Base-by-base conservation (phyloP, 768 basidiomycete genomes). In the Lentinula detonsa region DNA sequence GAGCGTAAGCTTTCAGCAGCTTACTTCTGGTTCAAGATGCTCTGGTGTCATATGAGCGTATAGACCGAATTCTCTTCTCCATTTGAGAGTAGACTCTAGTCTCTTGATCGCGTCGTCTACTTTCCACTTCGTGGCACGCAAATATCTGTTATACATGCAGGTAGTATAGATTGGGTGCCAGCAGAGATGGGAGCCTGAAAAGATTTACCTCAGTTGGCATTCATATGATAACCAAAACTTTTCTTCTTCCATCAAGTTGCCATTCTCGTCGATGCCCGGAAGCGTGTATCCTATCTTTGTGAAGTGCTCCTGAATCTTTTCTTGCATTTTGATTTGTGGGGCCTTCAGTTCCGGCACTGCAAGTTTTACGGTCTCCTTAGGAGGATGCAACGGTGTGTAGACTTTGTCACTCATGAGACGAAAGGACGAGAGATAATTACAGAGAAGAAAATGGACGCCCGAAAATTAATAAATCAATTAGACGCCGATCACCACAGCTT, bases 181-280 rank as follows among this genome's bases (percentile, higher is more conserved):
- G 13, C 37, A 39, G 37, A 39, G 0, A 39, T 8, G 37, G 37
- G 37, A 39, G 9, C 37, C 37, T 39, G 4, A 31, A 3, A 4
- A 39, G 11, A 18, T 73, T 35, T 62, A 87, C 79, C 91, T 79
- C 46, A 89, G 75, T 43, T 93, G 70, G 71, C 89, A 91, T 64
- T 93, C 91, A 67, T 81, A 80, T 2, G 88, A 87, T 73, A 93
- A 75, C 90, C 90, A 93, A 70, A 90, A 90, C 72, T 83, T 84
- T 69, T 93, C 92, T 37, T 76, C 80, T 35, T 90, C 89, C 49
- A 63, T 76, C 55, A 92, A 74, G 61, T 74, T 70, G 7, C 78
- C 75, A 2, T 79, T 75, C 46, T 75, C 74, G 0, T 73, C 71
- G 8, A 74, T 68, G n/a, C 72, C 77, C 2, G 87, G 82, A 34